Evolutionary conservation across 2,329 filamentous ascomycete species (phyloP).

Genomic region (Endocalyx cinctus): DNA sequence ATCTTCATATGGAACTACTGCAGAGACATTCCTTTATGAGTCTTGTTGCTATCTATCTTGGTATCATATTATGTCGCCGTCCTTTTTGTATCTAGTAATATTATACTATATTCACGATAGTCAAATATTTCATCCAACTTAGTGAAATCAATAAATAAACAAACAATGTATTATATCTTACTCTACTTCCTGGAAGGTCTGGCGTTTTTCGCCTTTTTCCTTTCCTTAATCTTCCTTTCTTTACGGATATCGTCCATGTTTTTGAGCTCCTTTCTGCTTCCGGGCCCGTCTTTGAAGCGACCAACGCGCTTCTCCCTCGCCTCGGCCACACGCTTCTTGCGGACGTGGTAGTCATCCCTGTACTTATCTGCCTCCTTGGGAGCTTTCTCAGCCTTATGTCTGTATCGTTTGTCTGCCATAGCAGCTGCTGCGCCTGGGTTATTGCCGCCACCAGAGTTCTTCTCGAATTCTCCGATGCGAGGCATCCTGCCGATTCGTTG

Average conservation of each 20-base stretch:
- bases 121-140: too few species aligned
- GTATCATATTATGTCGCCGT: too few species aligned
- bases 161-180: too few species aligned
- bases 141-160: too few species aligned
- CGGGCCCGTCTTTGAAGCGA: conserved; percentile 66
- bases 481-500: conserved; percentile 78
- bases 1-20: too few species aligned
- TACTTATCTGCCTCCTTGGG: conserved; percentile 93
- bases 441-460: conserved; percentile 29
- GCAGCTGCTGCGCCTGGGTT: conserved; percentile 14
- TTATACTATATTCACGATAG: too few species aligned
- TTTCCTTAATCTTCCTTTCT: conserved; percentile 71
- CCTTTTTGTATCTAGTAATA: too few species aligned
- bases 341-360: conserved; percentile 82
- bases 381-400: conserved; percentile 81
- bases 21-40: too few species aligned
- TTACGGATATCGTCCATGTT: conserved; percentile 80
- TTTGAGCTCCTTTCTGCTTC: conserved; percentile 68
- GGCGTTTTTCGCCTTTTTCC: conserved; percentile 81
- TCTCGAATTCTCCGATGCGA: conserved; percentile 77
- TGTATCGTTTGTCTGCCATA: conserved; percentile 58
- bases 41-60: too few species aligned
- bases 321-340: conserved; percentile 84
- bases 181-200: conserved; percentile 52
- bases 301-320: conserved; percentile 81